These are phyloP conservation scores for Obba rivulosa DNA, from an alignment of 768 basidiomycete genomes.

Conservation along the genomic window DNA sequence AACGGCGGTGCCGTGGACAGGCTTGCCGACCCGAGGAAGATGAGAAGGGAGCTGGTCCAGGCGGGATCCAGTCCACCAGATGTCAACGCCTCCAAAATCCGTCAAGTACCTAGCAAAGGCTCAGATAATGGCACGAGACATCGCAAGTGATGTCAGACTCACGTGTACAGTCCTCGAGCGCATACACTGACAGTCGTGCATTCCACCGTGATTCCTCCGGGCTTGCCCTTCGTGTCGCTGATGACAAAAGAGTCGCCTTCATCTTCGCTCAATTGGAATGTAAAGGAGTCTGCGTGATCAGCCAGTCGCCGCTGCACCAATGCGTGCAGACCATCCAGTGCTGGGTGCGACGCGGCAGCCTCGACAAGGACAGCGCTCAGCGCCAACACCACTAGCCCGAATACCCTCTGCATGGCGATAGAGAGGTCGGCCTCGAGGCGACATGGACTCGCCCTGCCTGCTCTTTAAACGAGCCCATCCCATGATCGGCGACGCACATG, in stretches of 20 bases:
- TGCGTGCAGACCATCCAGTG: conserved; percentile 28
- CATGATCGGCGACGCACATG: too few species aligned
- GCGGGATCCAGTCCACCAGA: conserved; percentile 40
- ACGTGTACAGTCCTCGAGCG: conserved; percentile 35
- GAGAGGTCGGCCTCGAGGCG: too few species aligned
- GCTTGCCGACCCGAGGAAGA: conserved; percentile 27
- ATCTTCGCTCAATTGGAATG: conserved; percentile 22
- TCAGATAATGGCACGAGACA: neutral
- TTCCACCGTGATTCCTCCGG: conserved; percentile 23
- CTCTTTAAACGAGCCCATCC: too few species aligned
- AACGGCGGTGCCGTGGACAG: conserved; percentile 27
- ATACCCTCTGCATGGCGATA: neutral
- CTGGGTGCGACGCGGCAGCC: neutral
- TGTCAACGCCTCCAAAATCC: conserved; percentile 32
- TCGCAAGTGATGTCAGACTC: conserved; percentile 4
- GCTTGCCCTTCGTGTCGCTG: conserved; percentile 19
- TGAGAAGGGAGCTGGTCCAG: conserved; percentile 24
- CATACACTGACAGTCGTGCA: conserved; percentile 34
- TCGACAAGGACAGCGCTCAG: neutral
- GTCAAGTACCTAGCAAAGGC: conserved; percentile 27
- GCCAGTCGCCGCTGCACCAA: conserved; percentile 33
- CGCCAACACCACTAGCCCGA: neutral
- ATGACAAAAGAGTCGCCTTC: conserved; percentile 29
- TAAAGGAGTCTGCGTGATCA: conserved; percentile 25
- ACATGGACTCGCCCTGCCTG: too few species aligned